Conservation (phyloP, 2,329 filamentous ascomycete species). For the Graphiopsis chlorocephala region DNA sequence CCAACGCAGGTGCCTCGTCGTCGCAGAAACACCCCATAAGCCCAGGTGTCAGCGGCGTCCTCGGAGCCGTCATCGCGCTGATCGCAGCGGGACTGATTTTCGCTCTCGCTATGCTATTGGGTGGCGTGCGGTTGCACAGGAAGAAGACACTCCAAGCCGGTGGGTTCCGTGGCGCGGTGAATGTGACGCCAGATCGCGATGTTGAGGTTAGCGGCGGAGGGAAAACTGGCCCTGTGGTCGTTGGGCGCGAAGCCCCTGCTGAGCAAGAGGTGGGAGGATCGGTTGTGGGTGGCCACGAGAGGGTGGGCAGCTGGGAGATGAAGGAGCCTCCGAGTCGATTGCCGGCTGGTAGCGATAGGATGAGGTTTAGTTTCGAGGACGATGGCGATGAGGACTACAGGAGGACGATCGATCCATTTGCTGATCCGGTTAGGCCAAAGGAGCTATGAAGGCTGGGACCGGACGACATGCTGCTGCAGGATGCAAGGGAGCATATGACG, state of each 20-base stretch:
- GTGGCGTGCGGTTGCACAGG: conserved; percentile 47
- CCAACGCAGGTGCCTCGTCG: background rate
- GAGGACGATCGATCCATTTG: conserved; percentile 38
- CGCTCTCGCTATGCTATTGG: conserved; percentile 42
- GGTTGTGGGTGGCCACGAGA: conserved; percentile 46
- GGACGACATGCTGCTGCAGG: background rate
- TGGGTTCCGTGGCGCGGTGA: conserved; percentile 56
- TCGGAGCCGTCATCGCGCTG: conserved; percentile 55
- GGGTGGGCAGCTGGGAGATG: conserved; percentile 59
- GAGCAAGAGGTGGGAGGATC: conserved; percentile 30
- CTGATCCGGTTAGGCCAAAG: conserved; percentile 44
- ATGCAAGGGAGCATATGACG: background rate
- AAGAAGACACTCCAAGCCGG: conserved; percentile 35
- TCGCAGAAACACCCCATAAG: conserved; percentile 29
- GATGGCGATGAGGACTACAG: conserved; percentile 34
- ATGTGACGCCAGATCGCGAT: conserved; percentile 55
- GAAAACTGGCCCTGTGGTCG: conserved; percentile 37
- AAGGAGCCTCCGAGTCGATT: conserved; percentile 32
- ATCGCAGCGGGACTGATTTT: conserved; percentile 44
- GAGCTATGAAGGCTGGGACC: conserved; percentile 42
- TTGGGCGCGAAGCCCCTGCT: conserved; percentile 2
- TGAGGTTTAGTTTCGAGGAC: conserved; percentile 46
- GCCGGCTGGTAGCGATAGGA: conserved; percentile 26
- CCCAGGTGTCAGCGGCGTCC: conserved; percentile 53
- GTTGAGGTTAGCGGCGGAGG: conserved; percentile 39